Evolutionary conservation across 2,329 filamentous ascomycete genomes (phyloP), one percentile per base, ranked within the genome.

Genomic region (Penicillium olsonii): DNA sequence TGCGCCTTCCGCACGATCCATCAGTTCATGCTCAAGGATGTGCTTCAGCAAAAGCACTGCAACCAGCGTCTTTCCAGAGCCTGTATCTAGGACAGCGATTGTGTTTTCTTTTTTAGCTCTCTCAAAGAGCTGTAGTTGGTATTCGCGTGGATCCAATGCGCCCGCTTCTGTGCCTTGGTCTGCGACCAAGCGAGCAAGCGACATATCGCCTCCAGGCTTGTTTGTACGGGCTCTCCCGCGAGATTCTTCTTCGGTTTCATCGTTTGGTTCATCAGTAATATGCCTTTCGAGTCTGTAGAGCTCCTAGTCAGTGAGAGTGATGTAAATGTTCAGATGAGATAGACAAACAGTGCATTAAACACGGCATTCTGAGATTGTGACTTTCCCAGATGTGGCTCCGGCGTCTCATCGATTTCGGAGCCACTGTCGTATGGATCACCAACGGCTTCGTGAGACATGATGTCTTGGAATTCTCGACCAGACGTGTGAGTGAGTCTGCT

Each of bases 31-130:
- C 33, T 90, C 84, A 24, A 97, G 79, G 9, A 84, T 79, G 67
- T 95, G 83, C 33, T 85, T 84, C 19, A 97, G 79, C 5, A 99
- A 78, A 2, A 97, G 79, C 1, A 90, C 91, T 0, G 94, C 92
- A 60, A 99, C 96, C n/a, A 96, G 77, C 0, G 94, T 99, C 72
- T 99, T 99, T 2, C 94, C 94, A 3, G 90, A 91, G 11, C 94
- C 88, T 86, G 47, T 96, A 63, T 95, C 91, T 1, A 97, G 79
- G 1, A 99, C 94, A 1, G 94, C 92, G 59, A 99, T 95, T 7
- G 87, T 88, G 65, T 99, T 99, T 59, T 86, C 82, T 43, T 81
- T 66, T 65, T 94, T 96, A 4, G 94, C 92, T 55, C 83, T 83
- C 68, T 96, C 90, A 63, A 94, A 97, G 0, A 99, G 79, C 66